Evolutionary conservation across 768 basidiomycete genomes (phyloP), one percentile per base, ranked within the genome.

Genomic region (Tylopilus vinaceipallidus): DNA sequence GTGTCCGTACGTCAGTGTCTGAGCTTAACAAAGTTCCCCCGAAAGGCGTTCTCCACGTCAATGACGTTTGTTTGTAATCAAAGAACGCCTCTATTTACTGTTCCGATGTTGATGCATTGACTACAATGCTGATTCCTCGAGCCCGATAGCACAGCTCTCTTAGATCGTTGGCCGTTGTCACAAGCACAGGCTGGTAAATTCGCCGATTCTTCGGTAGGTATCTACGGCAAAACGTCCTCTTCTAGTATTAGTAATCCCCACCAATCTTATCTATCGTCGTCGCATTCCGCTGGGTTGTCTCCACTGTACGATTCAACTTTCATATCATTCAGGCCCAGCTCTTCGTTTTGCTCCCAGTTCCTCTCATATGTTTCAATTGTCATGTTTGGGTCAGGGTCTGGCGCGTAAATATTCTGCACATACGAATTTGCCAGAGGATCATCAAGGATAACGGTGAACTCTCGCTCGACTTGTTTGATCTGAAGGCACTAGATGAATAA

Each of bases 361-460:
- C 97, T 76, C 34, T 94, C 89, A 62, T 98, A 99, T 48, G 68
- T 64, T 64, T 88, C 90, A 44, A 89, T 78, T 26, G 68, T 75
- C 89, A 99, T 91, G 61, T 94, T 93, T 2, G 95, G 95, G 63
- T 98, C 95, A 0, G 90, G 84, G 63, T 99, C 95, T 4, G 97
- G 97, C 0, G 97, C 95, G 64, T 95, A 98, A n/a, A 95, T 60
- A 66, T 93, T 97, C 67, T 99, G 97, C 38, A 99, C 73, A 63
- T 98, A 95, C 3, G 92, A 95, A 67, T 98, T 98, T 13, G 91
- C 86, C 17, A 98, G 75, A 3, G 97, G 97, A 63, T 98, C 95
- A 62, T 98, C 95, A 10, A 99, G 74, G 65, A 98, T 88, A 52
- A 99, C 65, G 0, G 95, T 98, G 71, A 95, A 99, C 4, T 87